Evolutionary conservation across 2,329 filamentous ascomycete genomes (phyloP), one percentile per base, ranked within the genome.

Genomic region (Trichoderma semiorbis): DNA sequence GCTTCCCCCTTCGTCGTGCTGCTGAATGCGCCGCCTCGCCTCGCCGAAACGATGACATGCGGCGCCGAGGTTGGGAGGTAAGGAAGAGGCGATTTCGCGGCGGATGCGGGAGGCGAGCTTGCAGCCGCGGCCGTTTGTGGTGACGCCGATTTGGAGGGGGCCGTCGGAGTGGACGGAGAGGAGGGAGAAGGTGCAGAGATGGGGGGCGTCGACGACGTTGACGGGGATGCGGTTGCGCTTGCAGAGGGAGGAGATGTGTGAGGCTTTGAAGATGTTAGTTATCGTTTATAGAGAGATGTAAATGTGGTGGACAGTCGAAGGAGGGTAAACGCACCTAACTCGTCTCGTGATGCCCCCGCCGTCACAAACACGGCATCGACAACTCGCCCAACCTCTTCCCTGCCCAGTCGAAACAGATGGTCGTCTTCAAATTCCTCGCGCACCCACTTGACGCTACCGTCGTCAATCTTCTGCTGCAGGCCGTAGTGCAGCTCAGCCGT

Each of bases 291-390:
- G n/a, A n/a, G n/a, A n/a, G n/a, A n/a, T n/a, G n/a, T n/a, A n/a
- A n/a, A 11, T 26, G 26, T 32, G 21, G 2, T 18, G 7, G 2
- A 30, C 21, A 5, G 8, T 32, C 7, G 11, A 12, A 32, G 14
- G 47, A 30, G 21, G 14, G 21, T 43, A n/a, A n/a, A 50, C 78
- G 55, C 76, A 84, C 83, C 83, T 57, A 79, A 74, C 18, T 80
- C 76, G 72, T 86, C 82, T 74, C 84, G 77, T 78, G 90, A 85
- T 80, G 79, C 76, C 80, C 79, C 76, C 75, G 83, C 80, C 1
- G 94, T 97, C 47, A 98, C 90, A 81, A 98, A 98, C 50, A 99
- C 96, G 70, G 93, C 92, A 80, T 99, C 96, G 18, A 97, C 95
- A 5, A 97, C 89, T 69, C 83, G 79, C 74, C 89, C 90, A 11